Evolutionary conservation across 2,329 filamentous ascomycete species (phyloP), one percentile per base, ranked within the genome.

Genomic region (Trichoderma koningii): DNA sequence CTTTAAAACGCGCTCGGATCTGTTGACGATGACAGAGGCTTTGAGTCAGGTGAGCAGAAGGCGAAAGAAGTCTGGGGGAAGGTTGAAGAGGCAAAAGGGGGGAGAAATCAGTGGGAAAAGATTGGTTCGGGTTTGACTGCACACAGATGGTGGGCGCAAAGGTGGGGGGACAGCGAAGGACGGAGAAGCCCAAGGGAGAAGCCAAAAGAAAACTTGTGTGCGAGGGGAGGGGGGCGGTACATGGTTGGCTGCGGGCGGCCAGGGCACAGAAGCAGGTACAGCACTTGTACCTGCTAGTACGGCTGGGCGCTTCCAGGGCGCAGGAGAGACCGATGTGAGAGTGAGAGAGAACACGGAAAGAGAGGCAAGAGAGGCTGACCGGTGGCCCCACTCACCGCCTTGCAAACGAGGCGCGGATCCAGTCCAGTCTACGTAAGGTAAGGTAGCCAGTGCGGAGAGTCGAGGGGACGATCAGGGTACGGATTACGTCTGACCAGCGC

Each of bases 131-230:
- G 19, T 63, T 63, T 56, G 61, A 55, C 50, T 23, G 51, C 50
- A 48, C 50, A 55, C n/a, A 63, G 38, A 47, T 41, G 61, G 50
- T 63, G 51, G 61, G 51, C 61, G 52, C 55, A 63, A 55, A 52
- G 53, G 52, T 30, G 53, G 55, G 55, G 53, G 67, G 66, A 48
- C 61, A 65, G 69, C 67, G 69, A 66, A 65, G 64, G 67, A 67
- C 55, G 70, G 66, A 69, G 67, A 68, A 41, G 52, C 30, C 34
- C 26, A 41, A 30, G 41, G 42, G 60, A 44, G 69, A 66, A 55
- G 34, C 34, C 34, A 38, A 38, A 38, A 38, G 34, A 38, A 38
- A 38, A 38, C 10, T 38, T 38, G 34, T 42, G 19, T 55, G 41
- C 19, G 30, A 34, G n/a, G n/a, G 52, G 28, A 21, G 23, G 34